A percentile compares a stretch with the other conserved stretches of the same genome.
Evolutionary conservation across 768 basidiomycete genomes (phyloP).

Genomic region (Amanita molliuscula): DNA sequence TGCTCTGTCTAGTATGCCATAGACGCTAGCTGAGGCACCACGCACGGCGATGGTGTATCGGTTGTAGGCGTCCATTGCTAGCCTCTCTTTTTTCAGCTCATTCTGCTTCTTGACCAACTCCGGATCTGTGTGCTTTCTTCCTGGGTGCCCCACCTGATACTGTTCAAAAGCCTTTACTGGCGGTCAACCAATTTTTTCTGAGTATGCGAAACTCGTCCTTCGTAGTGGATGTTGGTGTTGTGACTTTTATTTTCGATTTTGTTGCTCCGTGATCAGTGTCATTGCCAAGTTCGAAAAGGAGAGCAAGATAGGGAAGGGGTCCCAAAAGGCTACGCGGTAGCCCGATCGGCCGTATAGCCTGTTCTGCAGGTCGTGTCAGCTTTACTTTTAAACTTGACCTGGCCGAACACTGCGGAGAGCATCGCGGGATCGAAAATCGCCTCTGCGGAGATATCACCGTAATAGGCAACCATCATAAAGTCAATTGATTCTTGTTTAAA

Average conservation of each 20-base stretch:
- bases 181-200: neutral
- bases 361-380: neutral
- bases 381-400: neutral
- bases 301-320: neutral
- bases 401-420: neutral
- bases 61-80: neutral
- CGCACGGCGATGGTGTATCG: neutral
- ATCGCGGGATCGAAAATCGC: neutral
- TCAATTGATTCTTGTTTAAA: slow-evolving; percentile 1
- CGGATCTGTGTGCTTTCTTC: neutral
- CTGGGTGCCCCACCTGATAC: neutral
- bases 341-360: neutral
- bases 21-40: neutral
- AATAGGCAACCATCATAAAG: neutral
- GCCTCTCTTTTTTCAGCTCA: neutral
- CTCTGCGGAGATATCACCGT: neutral
- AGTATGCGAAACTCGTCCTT: too few species aligned
- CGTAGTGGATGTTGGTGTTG: neutral
- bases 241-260: neutral
- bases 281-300: neutral
- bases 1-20: neutral
- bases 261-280: neutral
- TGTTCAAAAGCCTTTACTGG: neutral
- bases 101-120: neutral
- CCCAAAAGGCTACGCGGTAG: neutral